Evolutionary conservation across 306 rosid species (phyloP).

Genomic region (Prunus padus): DNA sequence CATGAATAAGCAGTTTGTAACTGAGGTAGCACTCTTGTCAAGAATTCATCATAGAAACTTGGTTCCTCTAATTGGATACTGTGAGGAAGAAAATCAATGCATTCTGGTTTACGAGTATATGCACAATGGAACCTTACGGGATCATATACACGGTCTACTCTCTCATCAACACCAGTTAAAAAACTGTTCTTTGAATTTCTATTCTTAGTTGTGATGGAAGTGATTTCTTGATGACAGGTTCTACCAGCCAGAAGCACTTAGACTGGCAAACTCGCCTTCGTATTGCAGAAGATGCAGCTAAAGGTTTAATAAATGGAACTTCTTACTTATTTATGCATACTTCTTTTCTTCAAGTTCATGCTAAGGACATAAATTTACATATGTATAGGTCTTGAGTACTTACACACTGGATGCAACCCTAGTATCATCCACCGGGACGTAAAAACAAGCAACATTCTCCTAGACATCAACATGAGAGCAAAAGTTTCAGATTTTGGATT

Average conservation of each 20-base stretch:
- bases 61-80: slow-evolving; percentile 95
- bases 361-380: slow-evolving; percentile 17
- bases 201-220: slow-evolving; percentile 18
- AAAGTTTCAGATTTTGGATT: slow-evolving; percentile 96
- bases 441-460: slow-evolving; percentile 89
- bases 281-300: slow-evolving; percentile 94
- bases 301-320: slow-evolving; percentile 50
- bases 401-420: slow-evolving; percentile 97
- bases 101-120: slow-evolving; percentile 89
- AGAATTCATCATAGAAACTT: slow-evolving; percentile 96
- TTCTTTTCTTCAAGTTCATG: slow-evolving; percentile 25
- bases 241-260: slow-evolving; percentile 43
- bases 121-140: slow-evolving; percentile 96
- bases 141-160: slow-evolving; percentile 72
- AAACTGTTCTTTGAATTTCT: slow-evolving; percentile 1
- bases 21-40: slow-evolving; percentile 92
- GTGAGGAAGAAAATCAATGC: slow-evolving; percentile 84
- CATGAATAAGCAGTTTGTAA: slow-evolving; percentile 81
- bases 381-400: slow-evolving; percentile 82
- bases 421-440: slow-evolving; percentile 95
- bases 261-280: slow-evolving; percentile 88
- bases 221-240: slow-evolving; percentile 52
- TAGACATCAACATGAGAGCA: slow-evolving; percentile 95
- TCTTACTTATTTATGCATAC: slow-evolving; percentile 20
- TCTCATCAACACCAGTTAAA: slow-evolving; percentile 10